Percentiles rank a stretch among this genome's conserved stretches.
Evolutionary conservation across 1,284 basidiomycete genomes (phyloP).

Genomic region (Rhodotorula sp.): DNA sequence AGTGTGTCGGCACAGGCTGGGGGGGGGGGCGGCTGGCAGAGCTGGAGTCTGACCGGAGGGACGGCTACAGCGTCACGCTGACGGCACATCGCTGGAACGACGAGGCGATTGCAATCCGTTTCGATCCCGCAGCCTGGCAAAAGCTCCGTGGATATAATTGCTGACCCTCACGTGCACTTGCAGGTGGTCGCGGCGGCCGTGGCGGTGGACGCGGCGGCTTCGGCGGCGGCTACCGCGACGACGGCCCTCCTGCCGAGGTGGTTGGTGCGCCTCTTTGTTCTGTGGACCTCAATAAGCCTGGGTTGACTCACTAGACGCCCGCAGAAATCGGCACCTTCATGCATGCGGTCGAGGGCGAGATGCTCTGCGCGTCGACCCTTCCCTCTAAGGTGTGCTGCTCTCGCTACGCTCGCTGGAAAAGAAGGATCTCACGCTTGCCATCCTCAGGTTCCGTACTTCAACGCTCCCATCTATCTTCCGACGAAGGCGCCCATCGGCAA

Average conservation of each 20-base stretch:
- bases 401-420: not conserved
- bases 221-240: constrained; percentile 44
- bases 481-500: constrained; percentile 97
- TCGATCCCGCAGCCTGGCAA: not conserved
- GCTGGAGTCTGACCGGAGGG: too few species aligned
- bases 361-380: constrained; percentile 87
- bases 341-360: constrained; percentile 96
- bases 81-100: too few species aligned
- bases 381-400: constrained; percentile 65
- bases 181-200: constrained; percentile 45
- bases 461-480: constrained; percentile 97
- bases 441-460: constrained; percentile 83
- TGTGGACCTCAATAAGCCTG: not conserved
- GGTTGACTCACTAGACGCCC: not conserved
- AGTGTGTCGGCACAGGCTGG: too few species aligned
- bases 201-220: constrained; percentile 46
- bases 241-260: constrained; percentile 50
- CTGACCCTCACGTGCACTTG: constrained; percentile 57
- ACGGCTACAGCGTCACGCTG: too few species aligned
- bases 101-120: too few species aligned
- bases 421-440: too few species aligned
- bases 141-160: not conserved
- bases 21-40: too few species aligned
- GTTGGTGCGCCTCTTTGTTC: constrained; percentile 40
- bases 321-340: constrained; percentile 66